Evolutionary conservation across 2,329 filamentous ascomycete genomes (phyloP).

Genomic region (Nigrograna mackinnonii): DNA sequence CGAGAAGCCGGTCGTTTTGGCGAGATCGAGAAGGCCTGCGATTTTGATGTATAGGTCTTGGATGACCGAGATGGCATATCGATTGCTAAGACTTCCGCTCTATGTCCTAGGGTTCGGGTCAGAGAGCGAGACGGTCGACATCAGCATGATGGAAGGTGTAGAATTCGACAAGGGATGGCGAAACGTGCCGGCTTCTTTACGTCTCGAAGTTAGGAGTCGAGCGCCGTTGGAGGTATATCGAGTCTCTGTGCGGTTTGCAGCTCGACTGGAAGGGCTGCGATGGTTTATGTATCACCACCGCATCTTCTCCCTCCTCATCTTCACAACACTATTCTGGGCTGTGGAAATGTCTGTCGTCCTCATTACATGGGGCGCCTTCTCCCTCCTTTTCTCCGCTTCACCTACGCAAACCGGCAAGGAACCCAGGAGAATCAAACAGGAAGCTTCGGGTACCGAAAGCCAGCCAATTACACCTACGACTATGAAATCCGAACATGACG

Average conservation of each 20-base stretch:
- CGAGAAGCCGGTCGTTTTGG: conserved; percentile 29
- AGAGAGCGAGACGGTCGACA: conserved; percentile 65
- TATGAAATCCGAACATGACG: conserved; percentile 17
- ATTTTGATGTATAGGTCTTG: conserved; percentile 77
- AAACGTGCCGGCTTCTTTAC: conserved; percentile 57
- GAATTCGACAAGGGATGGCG: conserved; percentile 62
- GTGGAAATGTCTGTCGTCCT: conserved; percentile 71
- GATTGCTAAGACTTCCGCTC: conserved; percentile 57
- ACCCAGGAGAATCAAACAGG: conserved; percentile 18
- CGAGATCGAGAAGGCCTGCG: conserved; percentile 69
- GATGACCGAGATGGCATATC: conserved; percentile 29
- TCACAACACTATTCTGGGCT: conserved; percentile 75
- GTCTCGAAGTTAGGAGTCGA: conserved; percentile 72
- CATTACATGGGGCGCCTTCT: conserved; percentile 65
- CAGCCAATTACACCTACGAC: conserved; percentile 12
- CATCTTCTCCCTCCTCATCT: conserved; percentile 67
- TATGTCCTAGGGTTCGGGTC: conserved; percentile 68
- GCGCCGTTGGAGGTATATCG: conserved; percentile 77
- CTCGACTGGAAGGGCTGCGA: conserved; percentile 73
- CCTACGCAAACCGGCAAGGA: conserved; percentile 4
- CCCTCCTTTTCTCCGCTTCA: conserved; percentile 38
- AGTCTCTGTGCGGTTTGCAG: conserved; percentile 69
- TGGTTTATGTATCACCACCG: conserved; percentile 83
- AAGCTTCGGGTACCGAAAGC: conserved; percentile 10
- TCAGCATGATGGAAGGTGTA: conserved; percentile 75